phyloP scores from a whole-genome alignment of 2,329 filamentous ascomycete genomes.

The Talaromyces atroroseus region DNA sequence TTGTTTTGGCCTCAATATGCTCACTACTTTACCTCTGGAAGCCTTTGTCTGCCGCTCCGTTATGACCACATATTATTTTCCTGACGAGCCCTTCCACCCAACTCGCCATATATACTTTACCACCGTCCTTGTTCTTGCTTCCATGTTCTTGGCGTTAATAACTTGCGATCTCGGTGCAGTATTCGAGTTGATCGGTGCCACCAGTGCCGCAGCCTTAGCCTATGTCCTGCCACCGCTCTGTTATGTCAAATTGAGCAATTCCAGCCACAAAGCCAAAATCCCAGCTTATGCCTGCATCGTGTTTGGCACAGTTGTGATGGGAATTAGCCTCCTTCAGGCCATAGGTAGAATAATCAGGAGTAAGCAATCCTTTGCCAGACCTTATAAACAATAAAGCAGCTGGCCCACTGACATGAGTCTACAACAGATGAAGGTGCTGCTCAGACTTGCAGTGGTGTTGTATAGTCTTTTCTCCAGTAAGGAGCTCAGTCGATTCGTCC shows the following conservation, averaged over 20 bases:
- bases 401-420: conserved; percentile 12
- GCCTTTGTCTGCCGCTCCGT: conserved; percentile 97
- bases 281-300: conserved; percentile 65
- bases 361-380: conserved; percentile 21
- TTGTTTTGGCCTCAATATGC: conserved; percentile 97
- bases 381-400: background rate
- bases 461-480: conserved; percentile 12
- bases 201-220: conserved; percentile 85
- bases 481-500: background rate
- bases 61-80: conserved; percentile 80
- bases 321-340: conserved; percentile 70
- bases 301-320: conserved; percentile 77
- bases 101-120: conserved; percentile 83
- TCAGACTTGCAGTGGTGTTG: conserved; percentile 23
- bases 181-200: conserved; percentile 93
- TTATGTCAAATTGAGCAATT: conserved; percentile 84
- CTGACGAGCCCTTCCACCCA: conserved; percentile 69
- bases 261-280: conserved; percentile 67
- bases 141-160: conserved; percentile 70
- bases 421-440: conserved; percentile 30
- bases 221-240: conserved; percentile 94
- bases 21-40: conserved; percentile 92
- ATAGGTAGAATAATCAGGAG: conserved; percentile 58
- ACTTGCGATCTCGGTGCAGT: conserved; percentile 93
- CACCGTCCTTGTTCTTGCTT: conserved; percentile 70